A percentile compares a stretch with the other conserved stretches of the same genome.
Conservation (phyloP, 257 asterid species). For the Solanum neorickii region DNA sequence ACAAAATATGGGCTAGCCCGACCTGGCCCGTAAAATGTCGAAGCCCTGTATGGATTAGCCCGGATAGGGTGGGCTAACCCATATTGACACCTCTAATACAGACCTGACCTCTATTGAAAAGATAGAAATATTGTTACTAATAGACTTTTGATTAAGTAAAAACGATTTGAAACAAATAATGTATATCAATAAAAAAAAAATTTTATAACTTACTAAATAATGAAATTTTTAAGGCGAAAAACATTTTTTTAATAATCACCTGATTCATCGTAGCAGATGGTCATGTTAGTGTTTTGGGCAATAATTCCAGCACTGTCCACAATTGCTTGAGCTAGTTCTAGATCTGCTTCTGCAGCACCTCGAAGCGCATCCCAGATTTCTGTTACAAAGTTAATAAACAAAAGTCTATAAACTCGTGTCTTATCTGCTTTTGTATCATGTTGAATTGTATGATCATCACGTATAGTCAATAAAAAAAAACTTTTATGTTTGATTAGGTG, state of each 20-base stretch:
- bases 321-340: conserved; percentile 43
- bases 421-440: neutral
- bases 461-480: neutral
- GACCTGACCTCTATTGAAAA: neutral
- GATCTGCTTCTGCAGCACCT: conserved; percentile 73
- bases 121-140: rapidly evolving
- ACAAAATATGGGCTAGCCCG: no score
- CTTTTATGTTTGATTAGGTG: neutral
- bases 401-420: neutral
- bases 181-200: neutral
- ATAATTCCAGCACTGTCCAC: conserved; percentile 64
- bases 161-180: neutral
- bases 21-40: no score
- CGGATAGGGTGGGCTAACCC: no score
- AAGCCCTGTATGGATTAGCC: no score
- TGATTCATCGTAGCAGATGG: conserved; percentile 77
- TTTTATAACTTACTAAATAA: neutral
- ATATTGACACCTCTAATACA: no score
- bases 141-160: neutral
- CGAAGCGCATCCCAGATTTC: conserved; percentile 84
- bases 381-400: neutral
- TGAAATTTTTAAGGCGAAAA: neutral
- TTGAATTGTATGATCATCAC: neutral
- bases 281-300: conserved; percentile 63
- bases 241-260: conserved; percentile 20